Evolutionary conservation across 176 grass and related monocot species (phyloP), one percentile per base, ranked within the genome.

Genomic region (Themeda triandra): DNA sequence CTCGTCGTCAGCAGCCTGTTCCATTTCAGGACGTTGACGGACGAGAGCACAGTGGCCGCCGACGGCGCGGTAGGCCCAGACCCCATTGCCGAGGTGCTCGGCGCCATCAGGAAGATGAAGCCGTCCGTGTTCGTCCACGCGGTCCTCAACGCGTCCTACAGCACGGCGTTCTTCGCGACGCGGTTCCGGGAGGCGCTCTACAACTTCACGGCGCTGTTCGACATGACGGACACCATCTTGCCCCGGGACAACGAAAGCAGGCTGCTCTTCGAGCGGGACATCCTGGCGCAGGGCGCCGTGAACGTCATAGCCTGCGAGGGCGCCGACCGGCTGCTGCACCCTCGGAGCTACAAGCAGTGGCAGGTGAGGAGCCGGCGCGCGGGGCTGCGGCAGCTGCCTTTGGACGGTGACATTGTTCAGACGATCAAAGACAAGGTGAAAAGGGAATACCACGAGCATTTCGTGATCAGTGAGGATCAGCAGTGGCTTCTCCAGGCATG

Each of bases 251-350:
- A 42, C 13, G 72, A 49, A 0, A 28, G 5, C 3, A 67, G 90
- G 39, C 41, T 78, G 78, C 29, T 74, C 48, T 62, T 91, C 1
- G 90, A 91, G 82, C 86, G 78, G 23, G 77, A 78, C 21, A 2
- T 91, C 3, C 24, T 88, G 0, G 90, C 86, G 0, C 78, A 21
- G 0, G 25, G 7, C 19, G 90, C 78, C 19, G 54, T 85, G 10
- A 91, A 91, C 17, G 56, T 74, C 53, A 73, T 92, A 1, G 86
- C 90, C 68, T 92, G 90, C 10, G 90, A 92, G 73, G 86, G 86
- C 0, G 45, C 44, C 2, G 82, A 86, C 53, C 67, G 86, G 23
- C 82, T 82, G 11, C 45, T 63, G 21, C 83, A 78, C 3, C 82
- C 86, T 0, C 82, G 85, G 73, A 88, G 86, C 13, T 92, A 86